phyloP scores from a whole-genome alignment of 2,329 filamentous ascomycete genomes.

The Fusarium sp. region DNA sequence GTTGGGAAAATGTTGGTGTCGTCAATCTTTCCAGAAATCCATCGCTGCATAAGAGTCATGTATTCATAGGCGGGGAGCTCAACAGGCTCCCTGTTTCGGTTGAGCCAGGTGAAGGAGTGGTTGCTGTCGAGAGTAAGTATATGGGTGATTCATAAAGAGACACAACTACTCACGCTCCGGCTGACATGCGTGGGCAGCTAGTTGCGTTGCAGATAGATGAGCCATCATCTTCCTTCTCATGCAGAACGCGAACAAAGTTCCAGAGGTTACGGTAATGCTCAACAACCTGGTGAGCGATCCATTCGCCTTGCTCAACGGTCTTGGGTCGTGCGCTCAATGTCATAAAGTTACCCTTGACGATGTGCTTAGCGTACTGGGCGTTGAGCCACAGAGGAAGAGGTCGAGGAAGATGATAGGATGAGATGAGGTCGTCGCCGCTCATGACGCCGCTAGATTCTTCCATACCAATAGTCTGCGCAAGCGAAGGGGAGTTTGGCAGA shows the following conservation, averaged over 20 bases:
- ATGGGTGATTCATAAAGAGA: not conserved
- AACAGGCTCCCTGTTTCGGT: slow-evolving; percentile 85
- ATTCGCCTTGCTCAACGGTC: slow-evolving; percentile 93
- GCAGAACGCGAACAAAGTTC: slow-evolving; percentile 88
- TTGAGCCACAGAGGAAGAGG: slow-evolving; percentile 77
- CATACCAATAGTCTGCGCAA: slow-evolving; percentile 75
- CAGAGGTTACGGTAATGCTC: slow-evolving; percentile 92
- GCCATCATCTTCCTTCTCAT: slow-evolving; percentile 84
- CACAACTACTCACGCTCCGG: slow-evolving; percentile 77
- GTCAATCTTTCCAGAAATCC: slow-evolving; percentile 96
- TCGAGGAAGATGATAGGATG: slow-evolving; percentile 72
- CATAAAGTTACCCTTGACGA: slow-evolving; percentile 98
- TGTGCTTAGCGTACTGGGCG: slow-evolving; percentile 81
- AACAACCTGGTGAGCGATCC: slow-evolving; percentile 96
- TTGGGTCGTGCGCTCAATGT: slow-evolving; percentile 94
- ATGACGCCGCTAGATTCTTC: slow-evolving; percentile 67
- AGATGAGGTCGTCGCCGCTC: slow-evolving; percentile 65
- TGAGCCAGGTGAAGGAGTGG: slow-evolving; percentile 96
- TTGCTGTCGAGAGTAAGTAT: slow-evolving; percentile 62
- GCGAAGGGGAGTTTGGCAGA: slow-evolving; percentile 70
- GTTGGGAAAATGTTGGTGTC: slow-evolving; percentile 92
- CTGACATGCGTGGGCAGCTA: slow-evolving; percentile 92
- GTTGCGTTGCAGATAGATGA: slow-evolving; percentile 84
- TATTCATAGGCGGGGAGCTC: slow-evolving; percentile 94
- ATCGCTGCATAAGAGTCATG: slow-evolving; percentile 94